Evolutionary conservation across 768 basidiomycete species (phyloP).

Genomic region (Exsudoporus frostii): DNA sequence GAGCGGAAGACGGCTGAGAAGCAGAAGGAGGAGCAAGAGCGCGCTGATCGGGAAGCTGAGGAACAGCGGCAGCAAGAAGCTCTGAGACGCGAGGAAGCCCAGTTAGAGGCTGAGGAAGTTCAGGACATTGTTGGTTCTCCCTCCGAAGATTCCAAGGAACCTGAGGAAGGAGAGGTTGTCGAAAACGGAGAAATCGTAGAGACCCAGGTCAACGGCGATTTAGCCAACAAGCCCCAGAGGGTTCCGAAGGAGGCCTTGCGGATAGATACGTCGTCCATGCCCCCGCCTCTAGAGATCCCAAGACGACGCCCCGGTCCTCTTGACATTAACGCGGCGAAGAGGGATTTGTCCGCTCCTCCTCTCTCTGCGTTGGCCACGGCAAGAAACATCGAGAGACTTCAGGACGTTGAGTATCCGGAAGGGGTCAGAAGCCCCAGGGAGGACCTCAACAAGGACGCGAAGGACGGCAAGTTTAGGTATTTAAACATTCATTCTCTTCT

Average conservation of each 20-base stretch:
- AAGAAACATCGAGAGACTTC: conserved; percentile 79
- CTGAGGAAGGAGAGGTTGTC: conserved; percentile 37
- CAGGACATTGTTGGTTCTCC: conserved; percentile 34
- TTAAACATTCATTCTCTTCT: neutral
- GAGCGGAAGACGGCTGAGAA: conserved; percentile 30
- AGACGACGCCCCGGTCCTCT: conserved; percentile 67
- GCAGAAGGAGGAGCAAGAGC: conserved; percentile 43
- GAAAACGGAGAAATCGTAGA: conserved; percentile 32
- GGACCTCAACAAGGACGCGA: conserved; percentile 80
- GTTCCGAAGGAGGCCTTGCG: conserved; percentile 52
- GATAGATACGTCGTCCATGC: conserved; percentile 56
- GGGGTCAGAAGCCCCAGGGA: conserved; percentile 77
- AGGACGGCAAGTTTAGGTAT: conserved; percentile 88
- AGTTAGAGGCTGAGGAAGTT: conserved; percentile 37
- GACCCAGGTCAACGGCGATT: conserved; percentile 32
- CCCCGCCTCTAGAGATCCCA: conserved; percentile 38
- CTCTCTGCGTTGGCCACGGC: conserved; percentile 74
- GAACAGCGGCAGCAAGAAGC: conserved; percentile 30
- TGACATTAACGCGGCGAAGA: conserved; percentile 58
- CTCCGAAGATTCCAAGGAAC: conserved; percentile 45
- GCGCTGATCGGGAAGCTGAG: conserved; percentile 34
- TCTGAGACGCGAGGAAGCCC: conserved; percentile 18
- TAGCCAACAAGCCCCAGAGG: conserved; percentile 39
- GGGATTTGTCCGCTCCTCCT: conserved; percentile 31
- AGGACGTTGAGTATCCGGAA: conserved; percentile 74